phyloP scores from a whole-genome alignment of 192 early-diverging fungal genomes.

The Backusella mclennaniae region DNA sequence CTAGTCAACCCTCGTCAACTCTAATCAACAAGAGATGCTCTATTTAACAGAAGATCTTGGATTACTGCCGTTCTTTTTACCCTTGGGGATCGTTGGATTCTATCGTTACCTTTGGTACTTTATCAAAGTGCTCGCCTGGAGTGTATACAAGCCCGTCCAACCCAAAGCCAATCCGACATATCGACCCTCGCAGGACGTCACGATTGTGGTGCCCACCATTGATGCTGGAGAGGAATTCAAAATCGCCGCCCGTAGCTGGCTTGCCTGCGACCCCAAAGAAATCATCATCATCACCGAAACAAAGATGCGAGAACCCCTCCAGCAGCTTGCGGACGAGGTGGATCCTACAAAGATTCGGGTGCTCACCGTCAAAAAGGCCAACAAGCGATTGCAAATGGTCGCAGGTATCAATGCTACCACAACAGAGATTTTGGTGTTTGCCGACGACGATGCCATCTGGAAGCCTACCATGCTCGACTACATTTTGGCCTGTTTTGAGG shows the following conservation, averaged over 20 bases:
- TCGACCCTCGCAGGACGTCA: conserved; percentile 48
- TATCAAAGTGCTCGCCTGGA: conserved; percentile 52
- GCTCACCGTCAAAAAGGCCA: conserved; percentile 44
- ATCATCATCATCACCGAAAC: conserved; percentile 56
- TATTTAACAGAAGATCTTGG: conserved; percentile 53
- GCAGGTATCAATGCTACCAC: conserved; percentile 52
- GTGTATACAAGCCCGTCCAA: conserved; percentile 49
- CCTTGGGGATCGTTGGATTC: conserved; percentile 56
- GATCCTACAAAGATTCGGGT: conserved; percentile 47
- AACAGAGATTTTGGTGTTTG: conserved; percentile 55
- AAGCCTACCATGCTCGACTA: conserved; percentile 52
- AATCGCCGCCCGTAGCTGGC: conserved; percentile 52
- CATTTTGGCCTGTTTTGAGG: conserved; percentile 60
- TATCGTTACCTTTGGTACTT: conserved; percentile 62
- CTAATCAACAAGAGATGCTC: conserved; percentile 37
- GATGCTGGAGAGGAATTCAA: conserved; percentile 64
- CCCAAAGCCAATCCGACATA: conserved; percentile 47
- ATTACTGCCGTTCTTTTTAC: conserved; percentile 53
- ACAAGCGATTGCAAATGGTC: conserved; percentile 60
- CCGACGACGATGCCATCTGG: conserved; percentile 62
- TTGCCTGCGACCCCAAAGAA: conserved; percentile 49
- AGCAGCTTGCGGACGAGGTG: conserved; percentile 44
- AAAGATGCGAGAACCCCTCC: conserved; percentile 37
- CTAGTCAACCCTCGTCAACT: no score
- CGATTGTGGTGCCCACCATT: conserved; percentile 61